Evolutionary conservation across 805 yeast species (phyloP), one percentile per base, ranked within the genome.

Genomic region (Kazachstania bromeliacearum): DNA sequence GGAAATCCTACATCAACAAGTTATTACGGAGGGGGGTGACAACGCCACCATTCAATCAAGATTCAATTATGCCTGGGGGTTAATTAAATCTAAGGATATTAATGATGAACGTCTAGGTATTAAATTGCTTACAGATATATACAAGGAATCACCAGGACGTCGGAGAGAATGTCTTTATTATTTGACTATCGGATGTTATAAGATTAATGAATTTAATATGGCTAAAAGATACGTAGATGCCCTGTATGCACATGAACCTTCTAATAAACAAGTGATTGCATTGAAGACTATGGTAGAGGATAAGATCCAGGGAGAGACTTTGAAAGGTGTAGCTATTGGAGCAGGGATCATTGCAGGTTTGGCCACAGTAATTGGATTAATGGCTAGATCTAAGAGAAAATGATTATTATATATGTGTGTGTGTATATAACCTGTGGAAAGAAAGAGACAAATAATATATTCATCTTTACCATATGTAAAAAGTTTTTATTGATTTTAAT

Each of bases 11-110:
- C 78, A 75, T 44, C 72, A 77, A 47, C 95, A 85, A 50, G 85
- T 84, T 28, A 73, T 76, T 19, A 67, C 79, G 1, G 97, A 92
- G 55, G 78, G 82, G 22, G 60, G 62, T 7, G 94, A 92, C 4
- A 66, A 71, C 27, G 87, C 85, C 0, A 70, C 88, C 0, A 70
- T 83, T 0, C 96, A 87, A 57, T 79, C 96, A 2, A 73, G 77
- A 39, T 92, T 92, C 70, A 92, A 94, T 60, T 84, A 83, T 50
- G 94, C 96, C 0, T 92, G 99, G 98, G 98, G 94, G 3, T 66
- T 92, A 34, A 74, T 94, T 43, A 88, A 85, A 57, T 77, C 94
- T 2, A 54, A 59, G 34, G 67, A 69, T 34, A 65, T 67, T 16
- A 69, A 66, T 27, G 80, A 83, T 42, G 94, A 84, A 52, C 70